Conservation (phyloP, 768 basidiomycete species). For the Termitomyces sp. region DNA sequence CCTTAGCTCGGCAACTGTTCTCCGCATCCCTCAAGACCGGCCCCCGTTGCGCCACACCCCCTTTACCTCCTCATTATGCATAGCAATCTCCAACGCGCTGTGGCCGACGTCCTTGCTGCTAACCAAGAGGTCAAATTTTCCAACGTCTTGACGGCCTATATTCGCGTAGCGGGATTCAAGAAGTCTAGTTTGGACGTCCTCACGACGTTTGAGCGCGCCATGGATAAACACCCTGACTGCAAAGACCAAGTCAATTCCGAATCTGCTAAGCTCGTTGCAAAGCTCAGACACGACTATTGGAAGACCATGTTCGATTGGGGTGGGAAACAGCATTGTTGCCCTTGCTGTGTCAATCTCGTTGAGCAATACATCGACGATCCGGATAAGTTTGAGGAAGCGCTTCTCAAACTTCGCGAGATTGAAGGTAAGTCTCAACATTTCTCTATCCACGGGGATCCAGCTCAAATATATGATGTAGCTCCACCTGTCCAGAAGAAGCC, state of each 20-base stretch:
- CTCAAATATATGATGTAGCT: background rate
- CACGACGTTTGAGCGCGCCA: conserved; percentile 14
- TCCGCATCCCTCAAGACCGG: background rate
- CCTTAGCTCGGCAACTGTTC: background rate
- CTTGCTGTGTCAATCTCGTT: conserved; percentile 15
- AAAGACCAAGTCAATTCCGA: conserved; percentile 11
- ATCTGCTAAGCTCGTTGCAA: conserved; percentile 11
- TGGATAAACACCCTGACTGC: conserved; percentile 16
- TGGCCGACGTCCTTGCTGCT: conserved; percentile 15
- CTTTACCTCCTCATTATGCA: conserved; percentile 3
- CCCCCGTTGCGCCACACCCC: background rate
- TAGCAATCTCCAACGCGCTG: conserved; percentile 19
- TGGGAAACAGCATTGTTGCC: conserved; percentile 11
- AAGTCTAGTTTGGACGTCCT: conserved; percentile 8
- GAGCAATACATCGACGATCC: conserved; percentile 11
- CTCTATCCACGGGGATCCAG: background rate
- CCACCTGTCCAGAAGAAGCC: background rate
- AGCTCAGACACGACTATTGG: conserved; percentile 16
- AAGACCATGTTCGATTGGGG: conserved; percentile 14
- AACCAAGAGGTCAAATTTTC: conserved; percentile 15
- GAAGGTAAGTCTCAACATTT: background rate
- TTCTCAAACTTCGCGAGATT: background rate
- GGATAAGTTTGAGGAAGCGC: conserved; percentile 5
- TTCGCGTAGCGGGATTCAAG: conserved; percentile 13
- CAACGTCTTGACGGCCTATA: conserved; percentile 17